phyloP scores from a whole-genome alignment of 768 basidiomycete species.

The Suillus placidus region DNA sequence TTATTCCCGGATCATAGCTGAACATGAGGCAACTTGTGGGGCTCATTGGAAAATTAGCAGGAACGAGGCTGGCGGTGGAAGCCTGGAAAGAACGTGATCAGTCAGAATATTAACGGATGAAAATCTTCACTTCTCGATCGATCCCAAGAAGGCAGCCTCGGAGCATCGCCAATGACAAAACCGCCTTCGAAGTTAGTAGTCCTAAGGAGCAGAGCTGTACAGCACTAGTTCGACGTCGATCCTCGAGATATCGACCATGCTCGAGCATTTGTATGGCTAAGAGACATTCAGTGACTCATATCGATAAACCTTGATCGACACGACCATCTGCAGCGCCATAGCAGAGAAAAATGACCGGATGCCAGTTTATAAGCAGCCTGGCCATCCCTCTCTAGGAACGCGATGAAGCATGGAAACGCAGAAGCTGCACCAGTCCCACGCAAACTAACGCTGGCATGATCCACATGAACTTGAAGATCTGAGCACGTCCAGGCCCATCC shows the following conservation, averaged over 20 bases:
- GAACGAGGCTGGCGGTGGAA: not conserved
- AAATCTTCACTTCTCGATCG: not conserved
- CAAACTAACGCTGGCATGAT: not conserved
- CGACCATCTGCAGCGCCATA: not conserved
- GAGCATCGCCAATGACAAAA: not conserved
- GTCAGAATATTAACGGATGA: not conserved
- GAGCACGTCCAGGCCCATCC: not conserved
- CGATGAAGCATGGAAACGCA: not conserved
- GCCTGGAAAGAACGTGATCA: not conserved
- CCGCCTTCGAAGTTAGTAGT: not conserved
- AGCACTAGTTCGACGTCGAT: not conserved
- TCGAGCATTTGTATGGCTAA: not conserved
- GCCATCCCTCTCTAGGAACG: not conserved
- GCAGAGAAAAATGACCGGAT: not conserved
- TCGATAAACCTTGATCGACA: not conserved
- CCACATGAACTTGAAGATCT: too few relatives aligned
- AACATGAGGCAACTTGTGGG: not conserved
- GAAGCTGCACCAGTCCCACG: not conserved
- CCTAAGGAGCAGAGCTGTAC: not conserved
- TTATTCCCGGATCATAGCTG: not conserved
- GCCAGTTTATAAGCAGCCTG: not conserved
- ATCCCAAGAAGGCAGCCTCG: not conserved
- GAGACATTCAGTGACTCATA: not conserved
- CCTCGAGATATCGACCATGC: too few relatives aligned
- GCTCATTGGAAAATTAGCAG: not conserved